A percentile compares a stretch with the other conserved stretches of the same genome.
Conservation (phyloP, 176 grass and related monocot species). For the Musa acuminata region DNA sequence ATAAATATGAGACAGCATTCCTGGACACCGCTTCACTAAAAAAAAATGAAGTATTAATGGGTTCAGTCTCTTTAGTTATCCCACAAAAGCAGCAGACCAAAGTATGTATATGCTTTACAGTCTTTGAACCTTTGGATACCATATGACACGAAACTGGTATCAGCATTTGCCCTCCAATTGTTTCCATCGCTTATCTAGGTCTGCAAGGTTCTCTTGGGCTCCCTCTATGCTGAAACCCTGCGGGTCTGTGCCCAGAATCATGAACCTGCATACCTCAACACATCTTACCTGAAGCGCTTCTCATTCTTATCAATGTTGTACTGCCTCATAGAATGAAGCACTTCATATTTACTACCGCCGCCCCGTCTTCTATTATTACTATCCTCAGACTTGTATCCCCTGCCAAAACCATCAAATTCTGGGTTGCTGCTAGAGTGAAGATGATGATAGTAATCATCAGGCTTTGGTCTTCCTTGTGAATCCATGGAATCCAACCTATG, state of each 20-base stretch:
- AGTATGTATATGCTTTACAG: too few relatives aligned
- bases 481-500: slow-evolving; percentile 37
- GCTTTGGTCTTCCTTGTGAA: slow-evolving; percentile 37
- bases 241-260: background rate
- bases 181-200: too few relatives aligned
- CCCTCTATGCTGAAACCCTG: background rate
- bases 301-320: slow-evolving; percentile 33
- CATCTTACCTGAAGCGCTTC: slow-evolving; percentile 38
- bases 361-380: slow-evolving; percentile 37
- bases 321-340: slow-evolving; percentile 35
- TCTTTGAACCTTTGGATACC: too few relatives aligned
- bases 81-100: background rate
- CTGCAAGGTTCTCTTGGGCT: too few relatives aligned
- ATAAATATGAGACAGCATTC: too few relatives aligned
- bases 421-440: slow-evolving; percentile 35
- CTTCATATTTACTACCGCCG: slow-evolving; percentile 32
- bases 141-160: too few relatives aligned
- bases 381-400: slow-evolving; percentile 33
- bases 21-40: background rate
- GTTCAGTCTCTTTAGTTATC: background rate
- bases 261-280: slow-evolving; percentile 22
- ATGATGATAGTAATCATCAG: slow-evolving; percentile 37
- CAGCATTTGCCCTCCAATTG: too few relatives aligned
- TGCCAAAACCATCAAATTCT: slow-evolving; percentile 31
- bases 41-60: background rate